A percentile compares a stretch with the other conserved stretches of the same genome.
Evolutionary conservation across 805 yeast genomes (phyloP).

Genomic region (Saccharomycopsis sp.): DNA sequence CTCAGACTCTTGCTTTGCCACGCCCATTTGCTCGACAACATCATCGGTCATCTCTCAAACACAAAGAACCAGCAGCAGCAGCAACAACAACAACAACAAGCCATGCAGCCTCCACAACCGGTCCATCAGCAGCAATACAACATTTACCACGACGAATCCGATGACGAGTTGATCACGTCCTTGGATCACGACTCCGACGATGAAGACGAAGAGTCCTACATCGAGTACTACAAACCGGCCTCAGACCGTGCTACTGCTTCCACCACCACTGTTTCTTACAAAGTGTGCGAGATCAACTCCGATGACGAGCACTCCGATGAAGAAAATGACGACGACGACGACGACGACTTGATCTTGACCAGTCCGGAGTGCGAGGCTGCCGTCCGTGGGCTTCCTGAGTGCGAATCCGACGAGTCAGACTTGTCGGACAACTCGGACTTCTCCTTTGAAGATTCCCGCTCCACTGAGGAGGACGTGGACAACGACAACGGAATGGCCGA

Average conservation of each 20-base stretch:
- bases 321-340: neutral
- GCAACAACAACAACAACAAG: conserved; percentile 15
- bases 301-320: conserved; percentile 8
- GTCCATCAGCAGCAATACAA: neutral
- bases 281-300: conserved; percentile 7
- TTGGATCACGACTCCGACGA: conserved; percentile 1
- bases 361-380: neutral
- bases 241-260: neutral
- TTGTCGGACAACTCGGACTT: conserved; percentile 1
- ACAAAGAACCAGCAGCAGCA: conserved; percentile 21
- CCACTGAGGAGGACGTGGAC: neutral
- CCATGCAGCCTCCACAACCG: neutral
- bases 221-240: conserved; percentile 3
- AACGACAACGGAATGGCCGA: conserved; percentile 21
- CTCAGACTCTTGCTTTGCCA: conserved; percentile 55
- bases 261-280: conserved; percentile 1
- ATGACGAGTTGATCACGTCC: conserved; percentile 6
- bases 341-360: neutral
- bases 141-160: conserved; percentile 8
- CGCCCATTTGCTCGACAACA: conserved; percentile 58
- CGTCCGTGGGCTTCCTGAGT: too few relatives aligned
- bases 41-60: conserved; percentile 39
- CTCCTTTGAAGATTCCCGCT: too few relatives aligned
- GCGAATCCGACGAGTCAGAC: conserved; percentile 1
- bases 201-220: conserved; percentile 7